Evolutionary conservation across 2,329 filamentous ascomycete species (phyloP).

Genomic region (Xylaria sp.): DNA sequence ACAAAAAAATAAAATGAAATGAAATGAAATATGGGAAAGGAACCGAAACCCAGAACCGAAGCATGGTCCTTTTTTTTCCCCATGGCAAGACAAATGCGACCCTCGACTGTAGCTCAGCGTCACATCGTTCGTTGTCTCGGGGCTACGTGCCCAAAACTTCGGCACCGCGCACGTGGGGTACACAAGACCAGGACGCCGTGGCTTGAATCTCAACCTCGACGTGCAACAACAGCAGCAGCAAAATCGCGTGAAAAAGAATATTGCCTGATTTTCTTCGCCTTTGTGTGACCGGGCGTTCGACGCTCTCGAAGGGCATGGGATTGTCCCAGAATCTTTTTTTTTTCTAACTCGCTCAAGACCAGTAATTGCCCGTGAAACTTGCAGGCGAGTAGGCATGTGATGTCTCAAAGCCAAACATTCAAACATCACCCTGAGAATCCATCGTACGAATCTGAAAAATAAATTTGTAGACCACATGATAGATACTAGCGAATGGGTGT

Average conservation of each 20-base stretch:
- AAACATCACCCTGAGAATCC: no score
- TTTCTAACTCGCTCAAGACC: background rate
- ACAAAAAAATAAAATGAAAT: background rate
- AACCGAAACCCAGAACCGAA: background rate
- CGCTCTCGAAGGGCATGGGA: background rate
- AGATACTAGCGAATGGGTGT: background rate
- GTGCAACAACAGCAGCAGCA: background rate
- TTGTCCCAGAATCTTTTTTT: background rate
- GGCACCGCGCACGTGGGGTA: constrained; percentile 4
- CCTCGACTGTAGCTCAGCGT: background rate
- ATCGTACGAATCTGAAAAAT: no score
- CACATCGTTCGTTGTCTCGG: constrained; percentile 4
- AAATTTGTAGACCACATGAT: no score
- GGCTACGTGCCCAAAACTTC: constrained; percentile 4
- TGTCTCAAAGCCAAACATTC: background rate
- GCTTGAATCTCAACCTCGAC: background rate
- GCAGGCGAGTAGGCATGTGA: background rate
- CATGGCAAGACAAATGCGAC: background rate
- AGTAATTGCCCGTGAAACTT: background rate
- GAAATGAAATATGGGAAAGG: background rate
- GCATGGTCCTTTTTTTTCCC: background rate
- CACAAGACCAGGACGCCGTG: background rate
- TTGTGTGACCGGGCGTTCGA: background rate
- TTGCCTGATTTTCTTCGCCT: constrained; percentile 7
- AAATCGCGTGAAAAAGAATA: background rate